These are phyloP conservation scores for Crithidia expoeki DNA, from an alignment of 208 protist species.

Conservation along the genomic window DNA sequence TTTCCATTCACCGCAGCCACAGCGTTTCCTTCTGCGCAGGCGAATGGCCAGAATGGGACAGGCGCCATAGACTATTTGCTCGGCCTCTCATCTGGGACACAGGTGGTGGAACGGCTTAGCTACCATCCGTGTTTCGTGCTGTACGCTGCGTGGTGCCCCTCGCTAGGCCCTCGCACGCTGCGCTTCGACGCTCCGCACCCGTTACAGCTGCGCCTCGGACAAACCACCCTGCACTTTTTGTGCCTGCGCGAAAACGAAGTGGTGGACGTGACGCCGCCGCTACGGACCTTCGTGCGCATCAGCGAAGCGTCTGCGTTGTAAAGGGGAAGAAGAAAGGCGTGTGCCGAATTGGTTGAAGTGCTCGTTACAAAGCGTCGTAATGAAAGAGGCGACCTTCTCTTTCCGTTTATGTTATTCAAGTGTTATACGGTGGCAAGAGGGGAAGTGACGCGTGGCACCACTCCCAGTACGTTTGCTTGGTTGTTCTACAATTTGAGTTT, in stretches of 20 bases:
- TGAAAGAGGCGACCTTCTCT: no score
- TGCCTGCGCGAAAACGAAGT: conserved; percentile 20
- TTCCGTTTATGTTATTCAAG: no score
- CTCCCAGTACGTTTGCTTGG: no score
- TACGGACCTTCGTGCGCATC: not conserved
- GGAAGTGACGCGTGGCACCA: no score
- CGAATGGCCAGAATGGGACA: no score
- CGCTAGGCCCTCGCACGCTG: not conserved
- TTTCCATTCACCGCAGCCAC: not conserved
- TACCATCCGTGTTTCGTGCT: not conserved
- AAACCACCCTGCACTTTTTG: conserved; percentile 2
- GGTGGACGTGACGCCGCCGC: conserved; percentile 15
- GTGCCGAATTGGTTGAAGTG: no score
- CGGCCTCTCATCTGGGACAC: no score
- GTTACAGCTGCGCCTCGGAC: not conserved
- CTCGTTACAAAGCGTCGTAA: no score
- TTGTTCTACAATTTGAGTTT: no score
- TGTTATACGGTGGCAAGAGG: no score
- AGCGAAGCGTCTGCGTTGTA: not conserved
- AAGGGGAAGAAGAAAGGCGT: not conserved
- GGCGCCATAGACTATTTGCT: no score
- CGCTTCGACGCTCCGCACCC: not conserved
- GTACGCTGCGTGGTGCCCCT: conserved; percentile 7
- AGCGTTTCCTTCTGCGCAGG: no score
- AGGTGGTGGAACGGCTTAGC: not conserved